Evolutionary conservation across 2,329 filamentous ascomycete species (phyloP).

Genomic region (Trichoderma asperellum): DNA sequence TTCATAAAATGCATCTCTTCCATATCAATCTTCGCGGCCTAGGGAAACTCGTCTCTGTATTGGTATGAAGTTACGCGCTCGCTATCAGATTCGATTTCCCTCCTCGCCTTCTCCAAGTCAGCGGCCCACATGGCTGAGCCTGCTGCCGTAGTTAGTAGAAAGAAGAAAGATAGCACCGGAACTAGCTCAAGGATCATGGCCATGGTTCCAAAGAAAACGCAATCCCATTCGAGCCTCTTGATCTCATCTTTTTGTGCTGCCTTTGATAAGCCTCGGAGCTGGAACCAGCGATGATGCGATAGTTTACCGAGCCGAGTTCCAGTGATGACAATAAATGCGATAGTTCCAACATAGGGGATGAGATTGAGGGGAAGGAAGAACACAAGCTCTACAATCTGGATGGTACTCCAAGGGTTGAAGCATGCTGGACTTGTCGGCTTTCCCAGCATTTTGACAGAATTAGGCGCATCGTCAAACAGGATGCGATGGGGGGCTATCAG

Average conservation of each 20-base stretch:
- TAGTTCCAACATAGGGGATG: slow-evolving; percentile 79
- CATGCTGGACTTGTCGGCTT: slow-evolving; percentile 76
- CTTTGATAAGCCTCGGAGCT: slow-evolving; percentile 74
- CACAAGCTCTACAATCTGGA: slow-evolving; percentile 87
- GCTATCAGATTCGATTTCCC: slow-evolving; percentile 12
- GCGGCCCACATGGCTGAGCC: slow-evolving; percentile 87
- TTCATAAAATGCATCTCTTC: not conserved
- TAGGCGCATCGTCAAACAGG: slow-evolving; percentile 67
- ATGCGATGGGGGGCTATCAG: slow-evolving; percentile 70
- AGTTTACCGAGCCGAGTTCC: slow-evolving; percentile 86
- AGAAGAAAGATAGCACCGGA: slow-evolving; percentile 90
- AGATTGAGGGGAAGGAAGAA: slow-evolving; percentile 82
- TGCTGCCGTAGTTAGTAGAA: slow-evolving; percentile 82
- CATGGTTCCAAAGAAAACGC: slow-evolving; percentile 90
- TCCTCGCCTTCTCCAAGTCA: slow-evolving; percentile 64
- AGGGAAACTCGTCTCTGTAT: slow-evolving; percentile 25
- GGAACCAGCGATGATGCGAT: slow-evolving; percentile 89
- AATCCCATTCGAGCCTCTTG: slow-evolving; percentile 72
- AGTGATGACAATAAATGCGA: slow-evolving; percentile 84
- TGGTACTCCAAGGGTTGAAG: slow-evolving; percentile 86
- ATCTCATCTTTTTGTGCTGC: slow-evolving; percentile 74
- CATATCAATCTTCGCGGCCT: not conserved
- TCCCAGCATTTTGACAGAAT: slow-evolving; percentile 78
- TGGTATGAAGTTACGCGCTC: not conserved
- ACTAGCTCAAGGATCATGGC: slow-evolving; percentile 86